Conservation (phyloP, 73 alveolate species). For the Tetrahymena borealis region DNA sequence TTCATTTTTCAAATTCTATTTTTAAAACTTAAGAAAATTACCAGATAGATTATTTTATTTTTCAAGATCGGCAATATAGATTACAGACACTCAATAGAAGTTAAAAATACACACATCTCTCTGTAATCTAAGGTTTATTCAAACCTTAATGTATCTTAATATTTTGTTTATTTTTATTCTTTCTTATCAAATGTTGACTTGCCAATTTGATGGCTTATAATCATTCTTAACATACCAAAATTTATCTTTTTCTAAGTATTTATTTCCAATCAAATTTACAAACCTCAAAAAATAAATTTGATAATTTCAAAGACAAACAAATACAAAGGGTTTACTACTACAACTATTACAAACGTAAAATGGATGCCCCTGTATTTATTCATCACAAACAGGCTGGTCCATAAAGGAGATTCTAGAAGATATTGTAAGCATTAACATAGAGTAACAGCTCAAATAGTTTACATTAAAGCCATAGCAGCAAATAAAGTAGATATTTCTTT, state of each 20-base stretch:
- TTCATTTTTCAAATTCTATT: no score
- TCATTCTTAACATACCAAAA: neutral
- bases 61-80: no score
- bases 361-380: neutral
- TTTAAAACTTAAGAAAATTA: no score
- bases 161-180: no score
- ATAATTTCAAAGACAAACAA: neutral
- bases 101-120: no score
- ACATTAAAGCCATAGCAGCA: neutral
- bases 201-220: neutral
- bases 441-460: neutral
- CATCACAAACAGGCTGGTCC: neutral
- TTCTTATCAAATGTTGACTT: no score
- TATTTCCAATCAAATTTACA: neutral
- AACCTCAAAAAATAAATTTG: neutral
- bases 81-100: no score
- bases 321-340: neutral
- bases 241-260: neutral
- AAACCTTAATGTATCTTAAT: no score
- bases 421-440: neutral
- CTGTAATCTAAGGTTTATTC: no score
- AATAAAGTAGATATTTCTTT: neutral
- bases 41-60: no score
- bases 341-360: neutral
- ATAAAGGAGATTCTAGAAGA: neutral